Evolutionary conservation across 192 early-diverging fungal species (phyloP).

Genomic region (Coemansia umbellata): DNA sequence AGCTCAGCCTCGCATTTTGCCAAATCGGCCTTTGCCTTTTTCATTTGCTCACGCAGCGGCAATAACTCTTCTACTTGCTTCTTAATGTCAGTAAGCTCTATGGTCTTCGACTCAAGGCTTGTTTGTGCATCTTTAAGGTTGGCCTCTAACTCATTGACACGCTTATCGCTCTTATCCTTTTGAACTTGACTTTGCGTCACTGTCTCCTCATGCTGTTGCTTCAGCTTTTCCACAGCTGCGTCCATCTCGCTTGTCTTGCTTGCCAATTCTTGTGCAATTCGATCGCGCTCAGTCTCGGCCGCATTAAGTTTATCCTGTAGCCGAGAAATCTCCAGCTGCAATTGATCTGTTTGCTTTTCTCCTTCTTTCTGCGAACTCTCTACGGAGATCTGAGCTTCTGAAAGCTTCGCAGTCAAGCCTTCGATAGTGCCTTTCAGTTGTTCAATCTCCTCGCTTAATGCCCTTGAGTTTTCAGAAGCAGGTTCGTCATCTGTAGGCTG

Average conservation of each 20-base stretch:
- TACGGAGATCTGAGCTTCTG: constrained; percentile 1
- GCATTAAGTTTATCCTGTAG: not conserved
- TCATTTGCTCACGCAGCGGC: not conserved
- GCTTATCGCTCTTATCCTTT: not conserved
- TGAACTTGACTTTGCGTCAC: not conserved
- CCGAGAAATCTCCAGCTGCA: not conserved
- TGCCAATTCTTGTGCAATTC: not conserved
- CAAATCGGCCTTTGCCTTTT: not conserved
- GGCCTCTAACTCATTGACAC: not conserved
- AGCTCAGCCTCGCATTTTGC: not conserved
- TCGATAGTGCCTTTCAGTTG: not conserved
- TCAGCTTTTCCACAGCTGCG: not conserved
- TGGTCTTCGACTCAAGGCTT: no score
- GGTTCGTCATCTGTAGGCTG: no score
- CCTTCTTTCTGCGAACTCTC: not conserved
- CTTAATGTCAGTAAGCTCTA: not conserved
- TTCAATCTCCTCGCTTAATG: not conserved
- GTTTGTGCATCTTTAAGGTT: no score
- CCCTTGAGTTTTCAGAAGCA: not conserved
- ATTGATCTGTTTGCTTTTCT: not conserved
- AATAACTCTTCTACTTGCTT: not conserved
- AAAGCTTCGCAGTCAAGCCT: constrained; percentile 6
- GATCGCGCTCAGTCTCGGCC: constrained; percentile 4
- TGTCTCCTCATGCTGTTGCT: not conserved
- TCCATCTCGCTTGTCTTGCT: not conserved